Evolutionary conservation across 805 yeast species (phyloP), one percentile per base, ranked within the genome.

Genomic region (Yarrowia porcina): DNA sequence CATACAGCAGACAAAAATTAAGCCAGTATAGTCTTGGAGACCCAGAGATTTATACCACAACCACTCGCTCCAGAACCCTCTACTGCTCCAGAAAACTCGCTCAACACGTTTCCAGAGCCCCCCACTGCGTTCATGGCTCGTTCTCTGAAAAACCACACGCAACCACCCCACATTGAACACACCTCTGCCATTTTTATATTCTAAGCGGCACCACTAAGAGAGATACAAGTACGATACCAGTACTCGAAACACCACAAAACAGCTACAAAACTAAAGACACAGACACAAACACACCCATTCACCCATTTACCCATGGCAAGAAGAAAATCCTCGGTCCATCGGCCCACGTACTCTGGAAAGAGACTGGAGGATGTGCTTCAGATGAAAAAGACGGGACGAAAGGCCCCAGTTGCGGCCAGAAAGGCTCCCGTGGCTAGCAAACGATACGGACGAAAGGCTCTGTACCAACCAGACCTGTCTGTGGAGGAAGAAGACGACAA

Each of bases 311-410:
- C 21, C 32, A 56, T 56, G 61, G 61, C 61, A 28, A 18, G 49
- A 56, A 17, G 61, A 39, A 56, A 56, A 56, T 41, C 61, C 36
- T 56, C 61, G 47, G 49, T 39, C 49, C 61, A 56, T 32, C 61
- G 61, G 49, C 61, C 61, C 28, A 39, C 47, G 39, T 56, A 56
- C 61, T 39, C 49, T 4, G 60, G 61, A 2, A 33, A 35, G n/a
- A 23, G 61, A 23, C 47, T 61, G 28, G 60, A 50, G 38, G 61
- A 50, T 49, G 64, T 61, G 23, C 28, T 47, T 8, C 47, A 49
- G 38, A 38, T 36, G 63, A 45, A 47, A 47, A 49, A 41, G 21
- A 50, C 27, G 25, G 50, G 61, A 13, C 32, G 52, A 12, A 33
- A 59, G 57, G 42, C 59, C 28, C 61, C 61, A 10, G 18, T 32